A percentile compares a stretch with the other conserved stretches of the same genome.
Evolutionary conservation across 495 filamentous ascomycete genomes (phyloP).

Genomic region (Amniculicola lignicola): DNA sequence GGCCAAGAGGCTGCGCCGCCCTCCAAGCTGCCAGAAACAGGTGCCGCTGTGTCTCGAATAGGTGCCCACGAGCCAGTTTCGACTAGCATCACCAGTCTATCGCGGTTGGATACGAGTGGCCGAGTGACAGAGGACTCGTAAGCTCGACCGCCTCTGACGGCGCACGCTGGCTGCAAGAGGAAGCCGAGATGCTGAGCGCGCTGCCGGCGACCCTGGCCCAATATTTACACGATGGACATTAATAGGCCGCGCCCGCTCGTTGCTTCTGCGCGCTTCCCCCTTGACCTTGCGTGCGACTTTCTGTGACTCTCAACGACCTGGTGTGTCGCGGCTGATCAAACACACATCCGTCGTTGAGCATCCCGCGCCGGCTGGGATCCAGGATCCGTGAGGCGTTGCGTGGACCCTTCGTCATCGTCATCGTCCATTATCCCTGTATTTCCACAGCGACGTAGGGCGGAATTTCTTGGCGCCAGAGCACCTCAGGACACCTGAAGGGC

Average conservation of each 20-base stretch:
- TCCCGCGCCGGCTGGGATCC: too few relatives aligned
- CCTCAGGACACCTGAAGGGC: too few relatives aligned
- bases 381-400: too few relatives aligned
- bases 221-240: neutral
- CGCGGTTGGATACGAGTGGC: conserved; percentile 8
- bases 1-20: neutral
- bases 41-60: neutral
- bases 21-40: neutral
- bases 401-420: too few relatives aligned
- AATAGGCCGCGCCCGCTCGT: neutral
- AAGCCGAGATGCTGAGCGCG: neutral
- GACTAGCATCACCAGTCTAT: neutral
- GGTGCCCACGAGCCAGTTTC: conserved; percentile 17
- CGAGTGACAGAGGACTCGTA: conserved; percentile 5
- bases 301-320: neutral
- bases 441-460: too few relatives aligned
- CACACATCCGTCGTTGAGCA: too few relatives aligned
- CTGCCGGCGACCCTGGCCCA: neutral
- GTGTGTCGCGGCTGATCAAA: too few relatives aligned
- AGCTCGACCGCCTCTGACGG: neutral
- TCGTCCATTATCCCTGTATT: too few relatives aligned
- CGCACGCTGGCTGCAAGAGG: neutral
- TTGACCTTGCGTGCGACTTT: neutral
- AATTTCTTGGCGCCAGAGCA: too few relatives aligned
- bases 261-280: neutral